phyloP scores from a whole-genome alignment of 805 yeast genomes.

The Clavispora phyllophila region DNA sequence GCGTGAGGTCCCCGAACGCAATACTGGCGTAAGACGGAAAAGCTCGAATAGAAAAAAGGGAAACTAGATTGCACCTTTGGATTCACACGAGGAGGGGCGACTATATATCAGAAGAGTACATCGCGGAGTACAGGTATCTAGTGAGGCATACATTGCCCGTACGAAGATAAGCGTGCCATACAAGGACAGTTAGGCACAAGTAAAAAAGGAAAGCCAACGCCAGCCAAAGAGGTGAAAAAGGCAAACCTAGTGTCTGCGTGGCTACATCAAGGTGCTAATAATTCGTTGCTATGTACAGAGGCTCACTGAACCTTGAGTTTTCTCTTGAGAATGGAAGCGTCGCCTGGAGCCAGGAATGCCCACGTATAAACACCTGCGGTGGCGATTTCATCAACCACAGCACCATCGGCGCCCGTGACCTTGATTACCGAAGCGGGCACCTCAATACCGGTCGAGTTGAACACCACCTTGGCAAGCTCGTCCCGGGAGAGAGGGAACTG shows the following conservation, averaged over 20 bases:
- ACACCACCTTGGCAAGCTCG: conserved; percentile 19
- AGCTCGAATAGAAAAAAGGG: not conserved
- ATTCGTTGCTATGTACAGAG: conserved; percentile 7
- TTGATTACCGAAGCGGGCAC: conserved; percentile 23
- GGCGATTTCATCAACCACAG: conserved; percentile 15
- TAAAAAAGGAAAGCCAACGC: no score
- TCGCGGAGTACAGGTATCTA: no score
- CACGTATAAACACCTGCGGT: conserved; percentile 24
- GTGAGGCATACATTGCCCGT: not conserved
- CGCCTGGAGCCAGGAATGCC: conserved; percentile 26
- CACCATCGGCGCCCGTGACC: conserved; percentile 9
- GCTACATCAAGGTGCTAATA: not conserved
- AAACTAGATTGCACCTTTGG: no score
- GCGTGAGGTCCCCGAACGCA: no score
- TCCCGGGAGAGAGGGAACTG: conserved; percentile 25
- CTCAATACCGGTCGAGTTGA: conserved; percentile 28
- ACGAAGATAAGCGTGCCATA: no score
- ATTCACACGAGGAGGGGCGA: no score
- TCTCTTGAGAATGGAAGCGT: conserved; percentile 15
- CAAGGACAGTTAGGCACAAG: no score
- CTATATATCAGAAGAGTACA: not conserved
- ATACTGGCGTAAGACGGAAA: not conserved
- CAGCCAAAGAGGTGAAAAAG: no score
- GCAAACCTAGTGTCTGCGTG: no score
- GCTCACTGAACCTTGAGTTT: conserved; percentile 14